These are phyloP conservation scores for Penicillium corylophilum DNA, from an alignment of 2,329 filamentous ascomycete species.

Conservation along the genomic window DNA sequence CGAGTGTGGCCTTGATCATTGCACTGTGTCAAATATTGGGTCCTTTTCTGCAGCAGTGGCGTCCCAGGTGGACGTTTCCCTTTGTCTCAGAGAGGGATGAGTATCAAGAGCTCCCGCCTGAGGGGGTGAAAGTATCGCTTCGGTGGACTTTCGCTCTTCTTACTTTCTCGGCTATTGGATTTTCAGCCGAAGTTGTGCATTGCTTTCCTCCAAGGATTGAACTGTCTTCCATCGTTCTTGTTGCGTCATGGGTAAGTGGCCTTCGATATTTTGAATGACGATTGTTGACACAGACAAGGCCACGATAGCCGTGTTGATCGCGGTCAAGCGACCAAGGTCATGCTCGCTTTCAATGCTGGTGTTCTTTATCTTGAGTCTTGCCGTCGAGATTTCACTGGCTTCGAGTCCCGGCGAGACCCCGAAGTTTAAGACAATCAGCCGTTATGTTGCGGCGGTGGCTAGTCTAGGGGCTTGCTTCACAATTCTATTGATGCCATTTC, in stretches of 20 bases:
- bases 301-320: slow-evolving; percentile 35
- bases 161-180: slow-evolving; percentile 37
- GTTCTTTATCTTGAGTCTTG: slow-evolving; percentile 34
- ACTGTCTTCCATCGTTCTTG: slow-evolving; percentile 23
- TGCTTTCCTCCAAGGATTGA: slow-evolving; percentile 20
- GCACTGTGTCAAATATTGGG: slow-evolving; percentile 30
- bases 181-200: slow-evolving; percentile 34
- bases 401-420: slow-evolving; percentile 19
- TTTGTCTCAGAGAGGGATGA: slow-evolving; percentile 50
- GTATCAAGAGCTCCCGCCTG: slow-evolving; percentile 31
- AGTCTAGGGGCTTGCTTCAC: slow-evolving; percentile 51
- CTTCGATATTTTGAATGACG: slow-evolving; percentile 10
- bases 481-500: slow-evolving; percentile 68
- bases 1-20: slow-evolving; percentile 26
- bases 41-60: slow-evolving; percentile 23
- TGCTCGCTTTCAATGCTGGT: slow-evolving; percentile 41
- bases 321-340: slow-evolving; percentile 41
- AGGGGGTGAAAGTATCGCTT: slow-evolving; percentile 27
- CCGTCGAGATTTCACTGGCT: slow-evolving; percentile 36
- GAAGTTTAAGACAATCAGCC: slow-evolving; percentile 18
- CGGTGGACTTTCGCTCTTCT: slow-evolving; percentile 42
- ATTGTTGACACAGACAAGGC: slow-evolving; percentile 31
- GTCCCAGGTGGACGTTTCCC: slow-evolving; percentile 52
- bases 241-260: slow-evolving; percentile 41
- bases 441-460: slow-evolving; percentile 36